phyloP scores from a whole-genome alignment of 345 rosid species.

The Lepidium africanum region DNA sequence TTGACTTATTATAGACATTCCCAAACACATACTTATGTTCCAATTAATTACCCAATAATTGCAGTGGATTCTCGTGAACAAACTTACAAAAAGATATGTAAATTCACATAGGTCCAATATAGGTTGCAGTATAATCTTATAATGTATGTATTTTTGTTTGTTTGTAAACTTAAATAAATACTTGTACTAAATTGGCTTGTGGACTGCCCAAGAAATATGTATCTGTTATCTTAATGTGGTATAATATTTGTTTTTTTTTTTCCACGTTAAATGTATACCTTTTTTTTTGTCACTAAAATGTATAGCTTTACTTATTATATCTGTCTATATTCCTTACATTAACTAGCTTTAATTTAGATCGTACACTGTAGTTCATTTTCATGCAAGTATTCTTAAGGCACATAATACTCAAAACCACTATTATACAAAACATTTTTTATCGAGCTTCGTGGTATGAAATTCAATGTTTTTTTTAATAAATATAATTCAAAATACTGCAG shows the following conservation, averaged over 20 bases:
- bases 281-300: no score
- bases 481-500: neutral
- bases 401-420: conserved; percentile 20
- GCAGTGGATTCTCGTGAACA: conserved; percentile 12
- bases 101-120: conserved; percentile 12
- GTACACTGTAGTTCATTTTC: conserved; percentile 8
- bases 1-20: conserved; percentile 7
- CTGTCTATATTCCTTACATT: neutral
- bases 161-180: conserved; percentile 6
- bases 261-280: conserved; percentile 1
- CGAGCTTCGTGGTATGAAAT: conserved; percentile 22
- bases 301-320: conserved; percentile 19
- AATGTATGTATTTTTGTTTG: conserved; percentile 8
- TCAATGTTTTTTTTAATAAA: neutral
- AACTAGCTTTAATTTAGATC: conserved; percentile 5
- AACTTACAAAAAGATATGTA: conserved; percentile 25
- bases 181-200: conserved; percentile 37
- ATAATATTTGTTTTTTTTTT: neutral
- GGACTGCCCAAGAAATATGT: conserved; percentile 67
- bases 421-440: conserved; percentile 1
- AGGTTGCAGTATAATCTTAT: neutral
- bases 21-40: neutral
- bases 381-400: conserved; percentile 15
- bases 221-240: conserved; percentile 30
- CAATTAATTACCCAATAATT: conserved; percentile 3